Evolutionary conservation across 495 filamentous ascomycete genomes (phyloP), one percentile per base, ranked within the genome.

Genomic region (Chaetomium tenue): DNA sequence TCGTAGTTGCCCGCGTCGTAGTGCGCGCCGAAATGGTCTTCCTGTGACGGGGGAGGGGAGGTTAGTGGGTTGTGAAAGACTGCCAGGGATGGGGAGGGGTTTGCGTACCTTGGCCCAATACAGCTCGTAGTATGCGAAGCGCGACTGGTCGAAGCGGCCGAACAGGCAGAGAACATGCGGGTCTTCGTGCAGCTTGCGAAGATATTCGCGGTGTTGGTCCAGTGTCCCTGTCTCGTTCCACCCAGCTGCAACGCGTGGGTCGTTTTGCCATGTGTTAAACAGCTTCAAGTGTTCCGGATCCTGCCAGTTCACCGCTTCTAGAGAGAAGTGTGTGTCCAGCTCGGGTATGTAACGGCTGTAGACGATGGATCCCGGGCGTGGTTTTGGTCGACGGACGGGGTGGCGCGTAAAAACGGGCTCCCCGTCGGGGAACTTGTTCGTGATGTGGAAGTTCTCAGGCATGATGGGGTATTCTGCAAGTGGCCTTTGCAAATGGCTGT

Each of bases 341-440:
- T 87, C 81, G 42, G 86, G 85, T 53, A 88, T 83, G 68, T 86
- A 88, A 18, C 86, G 82, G 65, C 83, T 86, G 75, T 88, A 88
- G 57, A 81, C 79, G 18, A 87, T 79, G 0, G 82, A 83, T 18
- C 84, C 84, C 0, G 84, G 84, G 23, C 73, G 69, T 6, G 86
- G 86, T 74, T 88, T 88, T 47, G 81, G 74, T 0, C 78, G 82
- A 3, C 86, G 84, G 3, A 82, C 75, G 0, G 85, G 86, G 71
- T 88, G 86, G 54, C 81, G 66, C 3, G 66, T 68, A 47, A 62
- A 83, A 5, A 80, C 68, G 39, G 64, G 72, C 48, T 70, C 68
- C 33, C 58, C 46, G 2, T 64, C 68, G 58, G 71, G 71, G 6
- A 72, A 70, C 26, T 70, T 70, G 62, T 82, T 78, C 2, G 83